Conservation (phyloP, 2,329 filamentous ascomycete species). For the Botrytis sinoallii region DNA sequence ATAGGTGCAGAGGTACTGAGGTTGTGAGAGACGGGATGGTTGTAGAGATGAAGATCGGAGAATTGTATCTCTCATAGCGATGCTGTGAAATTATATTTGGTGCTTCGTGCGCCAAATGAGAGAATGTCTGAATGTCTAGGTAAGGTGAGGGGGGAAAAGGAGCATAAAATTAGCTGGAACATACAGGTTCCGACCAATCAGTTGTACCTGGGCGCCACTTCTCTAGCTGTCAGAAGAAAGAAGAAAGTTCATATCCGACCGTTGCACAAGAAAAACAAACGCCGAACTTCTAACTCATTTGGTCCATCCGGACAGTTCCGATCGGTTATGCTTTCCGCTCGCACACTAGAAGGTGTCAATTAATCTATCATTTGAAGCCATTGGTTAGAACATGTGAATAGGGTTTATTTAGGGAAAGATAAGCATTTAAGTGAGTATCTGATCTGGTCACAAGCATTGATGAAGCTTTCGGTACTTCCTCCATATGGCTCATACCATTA, state of each 20-base stretch:
- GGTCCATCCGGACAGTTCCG: background rate
- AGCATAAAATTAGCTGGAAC: conserved; percentile 7
- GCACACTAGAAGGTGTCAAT: conserved; percentile 6
- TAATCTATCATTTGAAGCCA: background rate
- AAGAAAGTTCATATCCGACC: background rate
- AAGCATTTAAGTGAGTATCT: background rate
- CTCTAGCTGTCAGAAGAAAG: background rate
- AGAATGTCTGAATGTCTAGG: background rate
- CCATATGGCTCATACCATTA: background rate
- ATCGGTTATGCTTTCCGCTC: conserved; percentile 7
- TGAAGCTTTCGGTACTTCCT: background rate
- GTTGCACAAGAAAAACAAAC: conserved; percentile 10
- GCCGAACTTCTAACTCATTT: conserved; percentile 11
- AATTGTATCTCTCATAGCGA: conserved; percentile 11
- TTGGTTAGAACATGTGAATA: background rate
- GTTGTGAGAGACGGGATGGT: background rate
- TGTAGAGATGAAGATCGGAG: conserved; percentile 14
- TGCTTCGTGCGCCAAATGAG: background rate
- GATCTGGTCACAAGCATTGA: background rate
- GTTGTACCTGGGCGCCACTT: background rate
- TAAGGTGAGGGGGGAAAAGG: background rate
- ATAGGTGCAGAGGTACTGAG: background rate
- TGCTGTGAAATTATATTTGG: conserved; percentile 1
- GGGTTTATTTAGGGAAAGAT: background rate
- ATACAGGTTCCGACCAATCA: background rate